Evolutionary conservation across 129 eudicot genomes (phyloP).

Genomic region (Cynara cardunculus): DNA sequence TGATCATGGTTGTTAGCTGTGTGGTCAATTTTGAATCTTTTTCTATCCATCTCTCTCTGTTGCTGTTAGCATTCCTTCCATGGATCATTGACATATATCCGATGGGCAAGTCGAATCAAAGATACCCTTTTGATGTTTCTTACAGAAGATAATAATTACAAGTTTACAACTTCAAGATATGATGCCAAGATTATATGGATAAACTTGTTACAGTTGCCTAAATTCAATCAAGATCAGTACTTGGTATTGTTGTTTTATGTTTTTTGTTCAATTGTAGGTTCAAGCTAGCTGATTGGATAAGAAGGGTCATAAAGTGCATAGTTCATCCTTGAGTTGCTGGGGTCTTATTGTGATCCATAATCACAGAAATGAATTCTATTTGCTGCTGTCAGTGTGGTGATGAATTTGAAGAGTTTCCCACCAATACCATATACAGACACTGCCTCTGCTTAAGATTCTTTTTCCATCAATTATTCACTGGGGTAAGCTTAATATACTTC

Average conservation of each 20-base stretch:
- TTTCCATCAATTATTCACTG: slow-evolving; percentile 34
- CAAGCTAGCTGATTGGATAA: slow-evolving; percentile 9
- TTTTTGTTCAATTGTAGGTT: slow-evolving; percentile 23
- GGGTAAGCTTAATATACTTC: slow-evolving; percentile 21
- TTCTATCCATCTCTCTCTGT: neutral
- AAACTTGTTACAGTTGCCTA: slow-evolving; percentile 9
- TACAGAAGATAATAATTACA: neutral
- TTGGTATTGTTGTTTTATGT: neutral
- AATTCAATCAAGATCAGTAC: neutral
- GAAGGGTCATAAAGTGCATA: neutral
- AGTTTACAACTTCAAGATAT: neutral
- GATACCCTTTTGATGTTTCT: neutral
- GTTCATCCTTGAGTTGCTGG: neutral
- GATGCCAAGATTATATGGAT: slow-evolving; percentile 9
- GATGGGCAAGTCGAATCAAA: neutral
- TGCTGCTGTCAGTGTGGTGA: slow-evolving; percentile 38
- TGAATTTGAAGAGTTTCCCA: slow-evolving; percentile 31
- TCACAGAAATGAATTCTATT: slow-evolving; percentile 25
- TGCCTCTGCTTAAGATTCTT: slow-evolving; percentile 34
- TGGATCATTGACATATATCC: neutral
- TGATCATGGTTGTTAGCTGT: slow-evolving; percentile 17
- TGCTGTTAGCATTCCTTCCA: neutral
- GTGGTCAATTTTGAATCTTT: neutral
- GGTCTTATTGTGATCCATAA: neutral
- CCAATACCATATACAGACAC: slow-evolving; percentile 31